These are phyloP conservation scores for Candida rishiriensis DNA, from an alignment of 805 yeast genomes.

Conservation along the genomic window DNA sequence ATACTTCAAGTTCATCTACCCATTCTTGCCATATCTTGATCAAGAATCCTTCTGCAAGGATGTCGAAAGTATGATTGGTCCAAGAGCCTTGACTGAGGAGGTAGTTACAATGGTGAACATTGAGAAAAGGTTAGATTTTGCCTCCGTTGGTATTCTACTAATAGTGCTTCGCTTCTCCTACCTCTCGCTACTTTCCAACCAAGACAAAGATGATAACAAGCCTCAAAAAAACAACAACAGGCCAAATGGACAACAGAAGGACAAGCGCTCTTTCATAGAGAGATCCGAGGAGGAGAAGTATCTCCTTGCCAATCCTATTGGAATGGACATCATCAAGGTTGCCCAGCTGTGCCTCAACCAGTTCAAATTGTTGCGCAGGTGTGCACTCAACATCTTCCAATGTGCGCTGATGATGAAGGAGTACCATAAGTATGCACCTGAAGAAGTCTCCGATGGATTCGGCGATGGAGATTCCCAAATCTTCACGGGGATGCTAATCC, in stretches of 20 bases:
- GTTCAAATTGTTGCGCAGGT: conserved; percentile 44
- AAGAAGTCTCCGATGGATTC: conserved; percentile 48
- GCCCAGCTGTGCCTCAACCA: conserved; percentile 55
- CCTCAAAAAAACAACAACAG: not conserved
- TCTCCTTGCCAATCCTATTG: conserved; percentile 43
- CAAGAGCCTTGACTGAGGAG: conserved; percentile 30
- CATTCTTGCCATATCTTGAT: conserved; percentile 45
- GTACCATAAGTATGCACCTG: conserved; percentile 47
- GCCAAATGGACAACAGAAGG: conserved; percentile 15
- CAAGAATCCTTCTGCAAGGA: conserved; percentile 30
- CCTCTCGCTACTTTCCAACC: conserved; percentile 33
- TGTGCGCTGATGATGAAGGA: conserved; percentile 48
- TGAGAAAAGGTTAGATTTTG: conserved; percentile 43
- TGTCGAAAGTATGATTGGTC: conserved; percentile 35
- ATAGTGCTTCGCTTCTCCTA: conserved; percentile 41
- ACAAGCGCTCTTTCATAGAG: conserved; percentile 16
- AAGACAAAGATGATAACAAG: not conserved
- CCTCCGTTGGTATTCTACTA: conserved; percentile 42
- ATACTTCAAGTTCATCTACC: conserved; percentile 42
- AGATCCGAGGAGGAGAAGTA: conserved; percentile 29
- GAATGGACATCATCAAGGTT: conserved; percentile 39
- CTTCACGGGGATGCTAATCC: conserved; percentile 51
- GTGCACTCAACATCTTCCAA: conserved; percentile 49
- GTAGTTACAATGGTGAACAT: conserved; percentile 29
- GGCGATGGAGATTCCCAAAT: conserved; percentile 59